A percentile compares a stretch with the other conserved stretches of the same genome.
phyloP scores from a whole-genome alignment of 192 early-diverging fungal genomes.

The Coemansia sp. region DNA sequence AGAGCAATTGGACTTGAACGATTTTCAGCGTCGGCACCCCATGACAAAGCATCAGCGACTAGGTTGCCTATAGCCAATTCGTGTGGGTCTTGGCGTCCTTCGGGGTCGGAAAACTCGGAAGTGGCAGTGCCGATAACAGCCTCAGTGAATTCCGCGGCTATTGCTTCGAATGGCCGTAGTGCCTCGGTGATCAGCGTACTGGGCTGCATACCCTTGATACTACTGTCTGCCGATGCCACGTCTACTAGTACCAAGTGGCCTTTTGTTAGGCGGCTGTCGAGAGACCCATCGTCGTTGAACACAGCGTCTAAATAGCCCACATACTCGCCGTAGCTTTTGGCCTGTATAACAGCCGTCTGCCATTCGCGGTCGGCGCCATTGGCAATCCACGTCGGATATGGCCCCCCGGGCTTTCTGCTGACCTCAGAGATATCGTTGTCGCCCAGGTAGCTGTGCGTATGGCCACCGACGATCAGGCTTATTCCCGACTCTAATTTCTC shows the following conservation, averaged over 20 bases:
- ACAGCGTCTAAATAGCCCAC: slow-evolving; percentile 67
- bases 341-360: slow-evolving; percentile 76
- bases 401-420: slow-evolving; percentile 36
- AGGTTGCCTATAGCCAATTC: slow-evolving; percentile 70
- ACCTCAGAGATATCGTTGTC: background rate
- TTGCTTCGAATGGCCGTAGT: slow-evolving; percentile 26
- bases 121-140: slow-evolving; percentile 53
- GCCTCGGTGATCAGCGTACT: slow-evolving; percentile 11
- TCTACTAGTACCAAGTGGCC: slow-evolving; percentile 66
- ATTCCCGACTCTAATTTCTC: slow-evolving; percentile 60
- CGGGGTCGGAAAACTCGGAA: slow-evolving; percentile 43
- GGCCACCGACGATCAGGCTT: slow-evolving; percentile 72
- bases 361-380: slow-evolving; percentile 60
- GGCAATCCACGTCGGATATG: slow-evolving; percentile 69
- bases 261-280: slow-evolving; percentile 54
- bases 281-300: slow-evolving; percentile 63
- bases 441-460: slow-evolving; percentile 63
- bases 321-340: slow-evolving; percentile 68
- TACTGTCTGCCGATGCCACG: slow-evolving; percentile 54
- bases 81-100: slow-evolving; percentile 43
- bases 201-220: slow-evolving; percentile 50
- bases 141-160: slow-evolving; percentile 26
- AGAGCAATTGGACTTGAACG: slow-evolving; percentile 49
- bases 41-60: slow-evolving; percentile 68
- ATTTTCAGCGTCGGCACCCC: slow-evolving; percentile 12